phyloP scores from a whole-genome alignment of 2,329 filamentous ascomycete species.

The Aspergillus sp. region DNA sequence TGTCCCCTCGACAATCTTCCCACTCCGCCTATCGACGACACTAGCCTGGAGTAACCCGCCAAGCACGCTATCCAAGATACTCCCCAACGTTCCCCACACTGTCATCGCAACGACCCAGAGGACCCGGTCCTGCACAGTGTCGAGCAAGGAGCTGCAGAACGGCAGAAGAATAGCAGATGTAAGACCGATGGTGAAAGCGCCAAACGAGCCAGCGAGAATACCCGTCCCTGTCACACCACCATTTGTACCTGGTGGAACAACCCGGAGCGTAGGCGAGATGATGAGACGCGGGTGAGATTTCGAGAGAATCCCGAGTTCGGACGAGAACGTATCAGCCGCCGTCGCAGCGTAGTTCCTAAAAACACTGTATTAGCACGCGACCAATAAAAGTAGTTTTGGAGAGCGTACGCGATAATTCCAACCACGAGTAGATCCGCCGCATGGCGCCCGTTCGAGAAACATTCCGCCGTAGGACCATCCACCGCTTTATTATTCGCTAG shows the following conservation, averaged over 20 bases:
- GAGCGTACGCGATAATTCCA: constrained; percentile 36
- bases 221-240: constrained; percentile 82
- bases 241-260: constrained; percentile 88
- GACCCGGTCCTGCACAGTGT: constrained; percentile 49
- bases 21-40: constrained; percentile 77
- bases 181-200: constrained; percentile 68
- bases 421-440: constrained; percentile 39
- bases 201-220: constrained; percentile 69
- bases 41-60: constrained; percentile 83
- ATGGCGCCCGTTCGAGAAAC: constrained; percentile 39
- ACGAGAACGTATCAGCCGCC: constrained; percentile 89
- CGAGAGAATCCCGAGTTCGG: constrained; percentile 89
- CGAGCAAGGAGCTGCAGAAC: constrained; percentile 51
- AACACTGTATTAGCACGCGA: neutral
- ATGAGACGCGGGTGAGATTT: constrained; percentile 76
- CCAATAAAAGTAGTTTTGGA: neutral
- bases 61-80: constrained; percentile 81
- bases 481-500: constrained; percentile 24
- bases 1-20: constrained; percentile 85
- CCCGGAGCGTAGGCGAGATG: constrained; percentile 71
- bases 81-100: constrained; percentile 74
- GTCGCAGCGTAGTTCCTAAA: constrained; percentile 80
- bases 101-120: constrained; percentile 58
- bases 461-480: constrained; percentile 16
- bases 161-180: constrained; percentile 69